Evolutionary conservation across 1,139 yeast species (phyloP), one percentile per base, ranked within the genome.

Genomic region (Pichiaceae sp.): DNA sequence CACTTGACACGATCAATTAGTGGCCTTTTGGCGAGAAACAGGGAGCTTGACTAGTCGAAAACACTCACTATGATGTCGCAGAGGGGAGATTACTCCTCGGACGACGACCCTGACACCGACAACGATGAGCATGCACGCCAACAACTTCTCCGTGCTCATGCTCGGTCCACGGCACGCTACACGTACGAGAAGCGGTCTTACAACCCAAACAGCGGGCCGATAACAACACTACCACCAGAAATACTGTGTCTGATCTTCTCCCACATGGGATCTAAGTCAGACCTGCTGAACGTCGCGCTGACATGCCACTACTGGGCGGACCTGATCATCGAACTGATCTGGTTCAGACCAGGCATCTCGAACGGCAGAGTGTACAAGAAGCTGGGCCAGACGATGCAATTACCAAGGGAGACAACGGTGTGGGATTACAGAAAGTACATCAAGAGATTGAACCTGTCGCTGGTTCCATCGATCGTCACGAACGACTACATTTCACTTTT

Each of bases 301-400:
- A 93, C 87, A 8, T 87, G 95, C 57, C 75, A 75, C 47, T 73
- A 78, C 45, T 87, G 95, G 82, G 86, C 89, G 23, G 75, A 77
- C 45, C 65, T 85, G 34, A 78, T 86, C 17, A 76, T 87, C 14
- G 95, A 86, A 53, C 68, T 82, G 38, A 64, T 89, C 30, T 89
- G 96, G 94, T 84, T 85, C 54, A 72, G 97, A 43, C 96, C 96
- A 2, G 80, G 78, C 42, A 81, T 74, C 63, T 82, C 70, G 52
- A 73, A 70, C 47, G 73, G 67, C 45, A 48, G 56, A 3, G 72
- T 76, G 27, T 70, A 59, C 34, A 55, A 49, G 26, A 67, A 72
- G 39, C 70, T 81, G 37, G 66, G 69, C 43, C 59, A 63, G 31
- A 72, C 79, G 21, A 76, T 81, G 79, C 63, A 59, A 37, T 49